phyloP scores from a whole-genome alignment of 2,329 filamentous ascomycete genomes.

The Fusarium decemcellulare region DNA sequence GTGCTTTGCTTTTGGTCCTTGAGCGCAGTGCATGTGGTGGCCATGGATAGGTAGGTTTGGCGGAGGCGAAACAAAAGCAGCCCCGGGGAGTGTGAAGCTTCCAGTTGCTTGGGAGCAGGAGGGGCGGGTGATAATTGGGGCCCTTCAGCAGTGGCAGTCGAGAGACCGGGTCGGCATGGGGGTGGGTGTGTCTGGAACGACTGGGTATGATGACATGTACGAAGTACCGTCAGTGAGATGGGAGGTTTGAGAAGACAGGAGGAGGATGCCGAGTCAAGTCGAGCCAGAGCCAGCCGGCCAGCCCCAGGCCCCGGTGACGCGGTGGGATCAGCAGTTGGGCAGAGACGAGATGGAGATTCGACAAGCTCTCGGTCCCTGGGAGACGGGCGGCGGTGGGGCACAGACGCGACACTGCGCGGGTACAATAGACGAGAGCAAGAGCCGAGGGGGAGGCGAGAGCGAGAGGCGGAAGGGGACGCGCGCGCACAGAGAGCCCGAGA shows the following conservation, averaged over 20 bases:
- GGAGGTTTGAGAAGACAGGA: constrained; percentile 41
- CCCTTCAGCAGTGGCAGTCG: constrained; percentile 48
- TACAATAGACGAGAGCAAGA: constrained; percentile 34
- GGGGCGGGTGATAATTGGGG: constrained; percentile 49
- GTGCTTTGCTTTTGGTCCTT: no score
- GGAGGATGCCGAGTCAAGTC: constrained; percentile 37
- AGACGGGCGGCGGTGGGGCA: constrained; percentile 45
- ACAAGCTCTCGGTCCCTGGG: constrained; percentile 45
- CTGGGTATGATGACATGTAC: constrained; percentile 49
- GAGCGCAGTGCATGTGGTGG: no score
- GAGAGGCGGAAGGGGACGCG: constrained; percentile 29
- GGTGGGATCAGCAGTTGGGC: constrained; percentile 50
- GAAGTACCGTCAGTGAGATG: constrained; percentile 38
- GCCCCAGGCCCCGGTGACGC: constrained; percentile 44
- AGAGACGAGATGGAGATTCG: constrained; percentile 47
- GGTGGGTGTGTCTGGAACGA: constrained; percentile 50
- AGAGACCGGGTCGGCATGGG: constrained; percentile 48
- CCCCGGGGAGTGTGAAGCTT: constrained; percentile 49
- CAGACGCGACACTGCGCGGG: constrained; percentile 38
- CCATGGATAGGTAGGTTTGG: constrained; percentile 49
- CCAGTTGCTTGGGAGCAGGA: constrained; percentile 47
- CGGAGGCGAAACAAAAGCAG: constrained; percentile 47
- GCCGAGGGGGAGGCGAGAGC: constrained; percentile 20
- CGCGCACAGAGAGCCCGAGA: constrained; percentile 21
- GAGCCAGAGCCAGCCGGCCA: constrained; percentile 23